phyloP scores from a whole-genome alignment of 306 rosid genomes.

The Prunus mira region DNA sequence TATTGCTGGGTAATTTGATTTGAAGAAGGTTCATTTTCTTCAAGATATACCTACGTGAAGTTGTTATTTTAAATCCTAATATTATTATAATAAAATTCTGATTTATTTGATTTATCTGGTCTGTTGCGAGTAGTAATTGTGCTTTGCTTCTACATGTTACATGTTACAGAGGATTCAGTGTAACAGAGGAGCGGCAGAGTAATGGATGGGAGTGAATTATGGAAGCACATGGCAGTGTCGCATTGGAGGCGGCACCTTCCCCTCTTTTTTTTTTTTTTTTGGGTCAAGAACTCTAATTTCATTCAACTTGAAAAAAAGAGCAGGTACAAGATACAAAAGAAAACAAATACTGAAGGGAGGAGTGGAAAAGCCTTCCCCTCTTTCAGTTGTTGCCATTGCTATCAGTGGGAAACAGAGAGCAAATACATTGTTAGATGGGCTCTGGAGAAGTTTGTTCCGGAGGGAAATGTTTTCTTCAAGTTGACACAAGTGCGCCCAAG shows the following conservation, averaged over 20 bases:
- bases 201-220: conserved; percentile 41
- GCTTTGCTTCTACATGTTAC: conserved; percentile 8
- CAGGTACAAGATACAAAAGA: too few species aligned
- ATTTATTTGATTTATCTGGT: neutral
- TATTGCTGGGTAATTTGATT: too few species aligned
- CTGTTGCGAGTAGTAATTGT: neutral
- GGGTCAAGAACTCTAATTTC: too few species aligned
- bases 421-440: conserved; percentile 76
- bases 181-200: conserved; percentile 10
- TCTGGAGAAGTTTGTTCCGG: conserved; percentile 72
- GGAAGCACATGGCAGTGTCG: conserved; percentile 20
- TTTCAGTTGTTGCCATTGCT: conserved; percentile 64
- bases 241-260: conserved; percentile 28
- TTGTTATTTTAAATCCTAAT: neutral
- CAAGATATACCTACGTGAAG: too few species aligned
- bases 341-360: too few species aligned
- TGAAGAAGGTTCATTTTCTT: too few species aligned
- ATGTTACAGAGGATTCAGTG: conserved; percentile 19
- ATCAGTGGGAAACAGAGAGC: conserved; percentile 71
- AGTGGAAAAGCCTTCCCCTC: neutral
- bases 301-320: too few species aligned
- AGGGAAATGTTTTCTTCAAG: conserved; percentile 62
- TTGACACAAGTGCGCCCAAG: conserved; percentile 63
- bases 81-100: neutral
- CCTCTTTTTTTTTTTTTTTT: too few species aligned